Evolutionary conservation across 1,139 yeast genomes (phyloP), one percentile per base, ranked within the genome.

Genomic region (Magnusiomyces magnusii): DNA sequence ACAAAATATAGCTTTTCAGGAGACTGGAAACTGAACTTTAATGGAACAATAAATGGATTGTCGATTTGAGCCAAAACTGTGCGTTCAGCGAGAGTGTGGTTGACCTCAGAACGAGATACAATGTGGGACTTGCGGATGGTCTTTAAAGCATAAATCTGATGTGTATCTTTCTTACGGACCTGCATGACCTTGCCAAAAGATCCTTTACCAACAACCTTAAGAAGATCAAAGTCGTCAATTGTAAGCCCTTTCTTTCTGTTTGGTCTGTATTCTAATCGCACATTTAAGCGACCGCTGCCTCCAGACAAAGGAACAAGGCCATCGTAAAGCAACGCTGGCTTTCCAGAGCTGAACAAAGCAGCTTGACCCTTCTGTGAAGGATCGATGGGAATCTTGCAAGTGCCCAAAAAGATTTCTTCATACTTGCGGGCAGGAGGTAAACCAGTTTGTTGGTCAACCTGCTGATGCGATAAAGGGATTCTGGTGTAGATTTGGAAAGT

Each of bases 161-260:
- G 87, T 13, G 99, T 93, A 73, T 93, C 98, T 66, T 88, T 88
- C 75, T 93, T 93, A 61, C 91, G 85, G 52, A 93, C 99, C 74
- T 93, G 99, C 98, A 93, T 93, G 60, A 93, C 99, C 74, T 95
- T 93, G 58, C 99, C 99, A 73, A 93, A 95, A 1, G 97, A 90
- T 2, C 99, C 99, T 72, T 93, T 93, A 53, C 99, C 99, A 60
- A 93, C 90, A 25, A 93, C 99, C 73, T 93, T 93, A 66, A 93
- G 79, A 59, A 95, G 76, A 67, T 92, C 97, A 73, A 93, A 93
- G 69, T 93, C 97, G 58, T 91, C 96, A 65, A 93, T 91, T 1
- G 90, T 79, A 57, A 93, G 78, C 57, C 87, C 87, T 67, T 84
- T 59, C 39, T 57, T 83, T 66, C 83, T 82, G 61, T 82, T 80